These are phyloP conservation scores for Wallacemonas sp. DNA, from an alignment of 208 protist species.

Conservation along the genomic window DNA sequence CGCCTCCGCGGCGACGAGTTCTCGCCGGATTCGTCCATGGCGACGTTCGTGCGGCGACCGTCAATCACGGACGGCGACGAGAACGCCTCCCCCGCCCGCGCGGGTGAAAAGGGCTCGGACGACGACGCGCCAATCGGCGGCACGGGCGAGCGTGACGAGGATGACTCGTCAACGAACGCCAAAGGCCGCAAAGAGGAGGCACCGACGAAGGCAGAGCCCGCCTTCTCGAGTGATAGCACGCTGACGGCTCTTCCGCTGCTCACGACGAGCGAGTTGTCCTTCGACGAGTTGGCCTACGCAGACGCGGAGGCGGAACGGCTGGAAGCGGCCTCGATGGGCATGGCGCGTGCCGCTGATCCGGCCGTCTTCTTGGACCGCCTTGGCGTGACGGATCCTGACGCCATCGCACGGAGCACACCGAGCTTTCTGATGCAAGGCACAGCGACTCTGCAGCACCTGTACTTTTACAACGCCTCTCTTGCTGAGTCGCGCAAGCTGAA, in stretches of 20 bases:
- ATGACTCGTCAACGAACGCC: neutral
- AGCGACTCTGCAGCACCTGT: conserved; percentile 42
- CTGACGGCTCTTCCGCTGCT: conserved; percentile 57
- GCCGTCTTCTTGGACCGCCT: conserved; percentile 16
- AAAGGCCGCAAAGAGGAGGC: conserved; percentile 10
- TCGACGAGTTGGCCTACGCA: conserved; percentile 58
- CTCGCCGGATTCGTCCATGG: conserved; percentile 34
- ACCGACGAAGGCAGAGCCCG: neutral
- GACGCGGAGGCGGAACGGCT: conserved; percentile 14
- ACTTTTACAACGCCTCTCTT: conserved; percentile 49
- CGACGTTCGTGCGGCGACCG: conserved; percentile 53
- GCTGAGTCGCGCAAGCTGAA: conserved; percentile 36
- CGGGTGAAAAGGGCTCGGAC: neutral
- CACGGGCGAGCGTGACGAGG: neutral
- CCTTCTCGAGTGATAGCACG: conserved; percentile 33
- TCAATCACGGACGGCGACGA: conserved; percentile 15
- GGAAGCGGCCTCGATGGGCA: neutral
- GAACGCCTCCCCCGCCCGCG: too few species aligned
- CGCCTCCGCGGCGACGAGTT: conserved; percentile 33
- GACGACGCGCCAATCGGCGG: too few species aligned
- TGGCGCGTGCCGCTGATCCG: conserved; percentile 13
- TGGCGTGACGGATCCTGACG: conserved; percentile 22
- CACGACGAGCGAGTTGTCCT: conserved; percentile 61
- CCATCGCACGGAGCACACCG: conserved; percentile 3
- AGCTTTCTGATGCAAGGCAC: conserved; percentile 40